A percentile compares a stretch with the other conserved stretches of the same genome.
These are phyloP conservation scores for Diaporthe capsici DNA, from an alignment of 2,329 filamentous ascomycete species.

Conservation along the genomic window DNA sequence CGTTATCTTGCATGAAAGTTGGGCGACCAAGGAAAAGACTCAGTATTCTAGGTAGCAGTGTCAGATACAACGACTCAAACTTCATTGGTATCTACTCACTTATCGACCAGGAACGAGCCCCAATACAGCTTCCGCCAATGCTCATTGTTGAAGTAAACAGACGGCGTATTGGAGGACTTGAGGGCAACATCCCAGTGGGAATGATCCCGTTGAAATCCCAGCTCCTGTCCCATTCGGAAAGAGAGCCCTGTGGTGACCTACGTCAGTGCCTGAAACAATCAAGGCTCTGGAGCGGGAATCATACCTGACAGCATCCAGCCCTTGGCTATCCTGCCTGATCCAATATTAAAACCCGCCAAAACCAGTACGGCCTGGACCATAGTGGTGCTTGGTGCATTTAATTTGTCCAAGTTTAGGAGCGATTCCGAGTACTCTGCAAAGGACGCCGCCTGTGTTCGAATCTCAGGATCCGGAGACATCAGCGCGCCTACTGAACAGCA, in stretches of 20 bases:
- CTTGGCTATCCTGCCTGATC: neutral
- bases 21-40: constrained; percentile 2
- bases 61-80: neutral
- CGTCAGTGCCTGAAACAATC: neutral
- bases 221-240: constrained; percentile 43
- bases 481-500: constrained; percentile 7
- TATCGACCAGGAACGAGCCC: constrained; percentile 2
- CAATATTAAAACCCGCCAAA: neutral
- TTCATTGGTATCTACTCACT: neutral
- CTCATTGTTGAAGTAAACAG: neutral
- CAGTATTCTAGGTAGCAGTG: neutral
- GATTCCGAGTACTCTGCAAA: neutral
- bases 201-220: constrained; percentile 40
- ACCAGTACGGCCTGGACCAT: constrained; percentile 3
- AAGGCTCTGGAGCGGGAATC: too few relatives aligned
- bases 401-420: neutral
- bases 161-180: neutral
- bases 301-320: constrained; percentile 24
- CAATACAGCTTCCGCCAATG: constrained; percentile 22
- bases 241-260: constrained; percentile 40
- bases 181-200: constrained; percentile 4
- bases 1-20: constrained; percentile 9
- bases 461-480: neutral
- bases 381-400: neutral
- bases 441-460: neutral